Percentiles rank a stretch among this genome's conserved stretches.
phyloP scores from a whole-genome alignment of 495 filamentous ascomycete genomes.

The Rhypophila decipiens region DNA sequence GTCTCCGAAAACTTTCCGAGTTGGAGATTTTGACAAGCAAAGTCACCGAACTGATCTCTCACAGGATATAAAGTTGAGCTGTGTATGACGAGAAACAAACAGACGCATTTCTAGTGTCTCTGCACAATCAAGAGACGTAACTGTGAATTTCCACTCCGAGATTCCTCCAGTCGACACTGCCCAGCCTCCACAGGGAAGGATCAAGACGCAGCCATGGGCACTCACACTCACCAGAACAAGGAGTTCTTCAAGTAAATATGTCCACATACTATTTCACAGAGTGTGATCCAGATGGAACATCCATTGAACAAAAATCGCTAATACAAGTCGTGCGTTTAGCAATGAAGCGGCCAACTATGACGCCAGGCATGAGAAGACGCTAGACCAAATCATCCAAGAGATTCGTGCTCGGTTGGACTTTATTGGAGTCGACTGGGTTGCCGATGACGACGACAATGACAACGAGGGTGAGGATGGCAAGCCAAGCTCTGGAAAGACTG shows the following conservation, averaged over 20 bases:
- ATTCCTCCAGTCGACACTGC: too few relatives aligned
- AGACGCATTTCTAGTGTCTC: too few relatives aligned
- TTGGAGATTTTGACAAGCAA: too few relatives aligned
- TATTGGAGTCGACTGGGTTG: conserved; percentile 54
- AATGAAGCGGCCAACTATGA: conserved; percentile 37
- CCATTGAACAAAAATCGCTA: neutral
- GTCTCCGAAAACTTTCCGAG: too few relatives aligned
- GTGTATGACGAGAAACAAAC: too few relatives aligned
- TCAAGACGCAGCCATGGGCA: too few relatives aligned
- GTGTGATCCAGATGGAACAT: too few relatives aligned
- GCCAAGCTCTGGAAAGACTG: conserved; percentile 32
- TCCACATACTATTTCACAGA: neutral
- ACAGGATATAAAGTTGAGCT: too few relatives aligned
- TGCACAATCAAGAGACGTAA: too few relatives aligned
- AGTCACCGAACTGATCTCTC: too few relatives aligned
- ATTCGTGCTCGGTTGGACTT: conserved; percentile 51
- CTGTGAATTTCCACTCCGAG: too few relatives aligned
- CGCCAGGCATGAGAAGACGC: conserved; percentile 31
- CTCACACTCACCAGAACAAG: conserved; percentile 31
- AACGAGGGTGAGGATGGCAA: conserved; percentile 24
- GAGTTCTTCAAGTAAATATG: conserved; percentile 38
- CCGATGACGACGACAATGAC: conserved; percentile 18
- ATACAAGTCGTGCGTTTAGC: conserved; percentile 10
- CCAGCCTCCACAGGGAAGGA: too few relatives aligned
- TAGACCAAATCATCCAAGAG: conserved; percentile 35